Base-by-base conservation (phyloP, 805 yeast species). In the Metschnikowia shivogae region DNA sequence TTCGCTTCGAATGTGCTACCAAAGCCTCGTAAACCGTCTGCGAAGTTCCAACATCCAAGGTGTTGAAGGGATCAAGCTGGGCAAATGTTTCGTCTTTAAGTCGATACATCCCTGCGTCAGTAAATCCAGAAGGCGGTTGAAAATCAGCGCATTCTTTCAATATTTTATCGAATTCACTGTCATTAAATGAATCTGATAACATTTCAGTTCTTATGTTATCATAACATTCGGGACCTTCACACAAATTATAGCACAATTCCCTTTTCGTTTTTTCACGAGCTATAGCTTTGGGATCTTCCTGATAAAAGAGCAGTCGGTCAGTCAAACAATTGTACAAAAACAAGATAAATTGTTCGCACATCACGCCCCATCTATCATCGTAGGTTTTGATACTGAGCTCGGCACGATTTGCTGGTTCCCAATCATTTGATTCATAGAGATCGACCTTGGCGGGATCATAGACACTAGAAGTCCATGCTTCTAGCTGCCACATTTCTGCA, bases 91-190 rank as follows among this genome's bases (percentile, higher is more conserved):
- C 74, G 3, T 76, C 73, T 57, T 86, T 89, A 48, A 93, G 71
- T 24, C 80, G 70, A 62, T 86, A 92, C 22, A 77, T 60, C 2
- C 96, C 88, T 19, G 73, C 63, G 51, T 85, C 85, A 20, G 74
- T 62, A 14, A 74, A 53, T 4, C 81, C 78, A 4, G 74, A 65
- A 3, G 95, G 93, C 1, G 84, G 74, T n/a, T 72, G 72, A 52
- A 74, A 81, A 30, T 72, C 78, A 1, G 96, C 82, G 29, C 81
- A 72, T 53, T 86, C 86, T 30, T 70, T 65, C 43, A 93, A 67
- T 43, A 75, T 64, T 3, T 60, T 62, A 50, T 80, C 85, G 46
- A 80, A 73, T 11, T 68, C 62, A 0, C 63, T 54, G 10, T 67
- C 63, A 22, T 67, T 71, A 8, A 42, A 37, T 2, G 65, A 57